These are phyloP conservation scores for Pyrenophora tritici-repentis DNA, from an alignment of 2,329 filamentous ascomycete species.

Conservation along the genomic window DNA sequence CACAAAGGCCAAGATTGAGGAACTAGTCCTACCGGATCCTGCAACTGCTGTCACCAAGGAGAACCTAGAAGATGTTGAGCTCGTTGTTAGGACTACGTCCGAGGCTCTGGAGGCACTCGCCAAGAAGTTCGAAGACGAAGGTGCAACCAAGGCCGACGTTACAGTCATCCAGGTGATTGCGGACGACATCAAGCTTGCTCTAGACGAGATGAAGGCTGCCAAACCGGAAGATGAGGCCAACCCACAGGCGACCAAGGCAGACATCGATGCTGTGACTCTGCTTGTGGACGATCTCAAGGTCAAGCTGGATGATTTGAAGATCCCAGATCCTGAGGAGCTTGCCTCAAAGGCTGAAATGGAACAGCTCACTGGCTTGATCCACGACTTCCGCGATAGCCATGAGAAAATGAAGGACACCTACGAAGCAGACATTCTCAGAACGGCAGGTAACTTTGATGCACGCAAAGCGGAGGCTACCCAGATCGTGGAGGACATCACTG, in stretches of 20 bases:
- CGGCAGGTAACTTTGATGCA: slow-evolving; percentile 79
- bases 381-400: slow-evolving; percentile 61
- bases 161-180: slow-evolving; percentile 76
- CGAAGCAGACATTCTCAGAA: slow-evolving; percentile 73
- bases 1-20: slow-evolving; percentile 85
- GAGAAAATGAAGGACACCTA: slow-evolving; percentile 74
- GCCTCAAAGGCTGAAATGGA: slow-evolving; percentile 78
- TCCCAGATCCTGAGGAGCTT: slow-evolving; percentile 71
- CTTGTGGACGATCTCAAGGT: slow-evolving; percentile 85
- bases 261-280: slow-evolving; percentile 78
- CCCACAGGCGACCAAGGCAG: slow-evolving; percentile 75
- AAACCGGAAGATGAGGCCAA: slow-evolving; percentile 58
- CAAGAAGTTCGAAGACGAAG: slow-evolving; percentile 67
- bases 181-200: slow-evolving; percentile 72
- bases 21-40: slow-evolving; percentile 68
- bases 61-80: slow-evolving; percentile 66
- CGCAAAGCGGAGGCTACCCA: slow-evolving; percentile 82
- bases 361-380: slow-evolving; percentile 60
- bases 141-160: slow-evolving; percentile 79
- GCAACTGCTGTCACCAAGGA: slow-evolving; percentile 70
- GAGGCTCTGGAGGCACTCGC: slow-evolving; percentile 71
- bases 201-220: slow-evolving; percentile 68
- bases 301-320: slow-evolving; percentile 72
- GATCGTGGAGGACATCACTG: slow-evolving; percentile 76
- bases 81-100: slow-evolving; percentile 74